phyloP scores from a whole-genome alignment of 2,329 filamentous ascomycete species.

The Ceratocystis alfenasii region DNA sequence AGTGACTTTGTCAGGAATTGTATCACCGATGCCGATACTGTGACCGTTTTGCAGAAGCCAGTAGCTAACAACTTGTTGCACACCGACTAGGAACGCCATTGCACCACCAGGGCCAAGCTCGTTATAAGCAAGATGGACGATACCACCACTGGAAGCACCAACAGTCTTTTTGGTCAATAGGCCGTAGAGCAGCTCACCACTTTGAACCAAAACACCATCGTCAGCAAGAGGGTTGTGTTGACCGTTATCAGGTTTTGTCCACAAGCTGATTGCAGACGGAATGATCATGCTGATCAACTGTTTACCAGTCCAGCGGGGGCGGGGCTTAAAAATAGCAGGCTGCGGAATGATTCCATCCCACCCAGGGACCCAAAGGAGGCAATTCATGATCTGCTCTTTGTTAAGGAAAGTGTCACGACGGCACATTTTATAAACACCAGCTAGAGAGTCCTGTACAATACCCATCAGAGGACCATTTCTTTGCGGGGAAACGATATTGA shows the following conservation, averaged over 20 bases:
- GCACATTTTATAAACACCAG: slow-evolving; percentile 93
- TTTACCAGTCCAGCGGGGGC: slow-evolving; percentile 93
- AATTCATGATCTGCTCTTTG: slow-evolving; percentile 88
- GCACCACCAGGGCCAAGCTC: slow-evolving; percentile 76
- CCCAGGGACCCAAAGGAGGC: slow-evolving; percentile 92
- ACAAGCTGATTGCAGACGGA: slow-evolving; percentile 71
- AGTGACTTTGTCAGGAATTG: slow-evolving; percentile 77
- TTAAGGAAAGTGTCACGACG: slow-evolving; percentile 82
- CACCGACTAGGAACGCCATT: slow-evolving; percentile 91
- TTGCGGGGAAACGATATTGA: slow-evolving; percentile 97
- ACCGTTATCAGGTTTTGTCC: slow-evolving; percentile 49
- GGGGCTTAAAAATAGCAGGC: slow-evolving; percentile 86
- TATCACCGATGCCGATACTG: slow-evolving; percentile 97
- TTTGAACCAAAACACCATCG: slow-evolving; percentile 68
- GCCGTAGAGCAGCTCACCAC: slow-evolving; percentile 81
- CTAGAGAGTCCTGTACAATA: slow-evolving; percentile 96
- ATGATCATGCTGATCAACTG: slow-evolving; percentile 92
- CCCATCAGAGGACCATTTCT: slow-evolving; percentile 97
- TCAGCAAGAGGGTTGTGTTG: slow-evolving; percentile 56
- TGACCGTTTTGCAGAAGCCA: slow-evolving; percentile 95
- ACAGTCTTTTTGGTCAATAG: slow-evolving; percentile 88
- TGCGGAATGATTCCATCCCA: slow-evolving; percentile 93
- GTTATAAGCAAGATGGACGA: slow-evolving; percentile 93
- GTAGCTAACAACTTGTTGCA: slow-evolving; percentile 89
- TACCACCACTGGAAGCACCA: slow-evolving; percentile 77